Percentiles rank a stretch among this genome's conserved stretches.
These are phyloP conservation scores for Fusarium verticillioides DNA, from an alignment of 2,329 filamentous ascomycete species.

Conservation along the genomic window DNA sequence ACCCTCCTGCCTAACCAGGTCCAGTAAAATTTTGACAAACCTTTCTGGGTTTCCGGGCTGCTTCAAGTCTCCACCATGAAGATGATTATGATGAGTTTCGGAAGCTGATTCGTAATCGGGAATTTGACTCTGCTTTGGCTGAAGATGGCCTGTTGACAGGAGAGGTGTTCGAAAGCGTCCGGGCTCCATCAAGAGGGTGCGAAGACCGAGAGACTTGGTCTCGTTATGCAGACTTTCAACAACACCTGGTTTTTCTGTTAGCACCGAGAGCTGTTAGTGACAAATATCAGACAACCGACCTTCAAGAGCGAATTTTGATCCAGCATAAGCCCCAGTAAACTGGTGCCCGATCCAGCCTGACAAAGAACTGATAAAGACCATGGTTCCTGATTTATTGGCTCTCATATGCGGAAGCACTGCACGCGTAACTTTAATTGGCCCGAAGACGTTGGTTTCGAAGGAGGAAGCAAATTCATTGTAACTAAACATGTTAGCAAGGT, in stretches of 20 bases:
- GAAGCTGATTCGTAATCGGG: slow-evolving; percentile 1
- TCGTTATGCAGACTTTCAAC: slow-evolving; percentile 17
- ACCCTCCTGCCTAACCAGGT: slow-evolving; percentile 9
- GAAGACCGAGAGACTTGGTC: slow-evolving; percentile 1
- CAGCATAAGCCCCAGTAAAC: slow-evolving; percentile 10
- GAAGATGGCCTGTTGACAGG: neutral
- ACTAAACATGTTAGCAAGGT: neutral
- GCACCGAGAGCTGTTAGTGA: neutral
- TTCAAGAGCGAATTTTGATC: slow-evolving; percentile 21
- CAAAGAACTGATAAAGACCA: slow-evolving; percentile 13
- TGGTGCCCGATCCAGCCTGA: slow-evolving; percentile 6
- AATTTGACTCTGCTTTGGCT: neutral
- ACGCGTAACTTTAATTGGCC: slow-evolving; percentile 5
- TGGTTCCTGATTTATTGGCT: neutral
- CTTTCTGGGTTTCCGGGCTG: slow-evolving; percentile 6
- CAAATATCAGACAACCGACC: neutral
- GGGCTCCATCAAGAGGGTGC: slow-evolving; percentile 8
- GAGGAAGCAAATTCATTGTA: slow-evolving; percentile 7
- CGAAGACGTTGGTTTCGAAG: slow-evolving; percentile 23
- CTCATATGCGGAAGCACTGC: slow-evolving; percentile 11
- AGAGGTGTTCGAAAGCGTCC: slow-evolving; percentile 14
- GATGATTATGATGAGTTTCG: neutral
- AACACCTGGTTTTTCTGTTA: neutral
- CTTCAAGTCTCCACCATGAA: neutral
- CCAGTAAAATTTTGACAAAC: slow-evolving; percentile 1